Percentiles rank a stretch among this genome's conserved stretches.
phyloP scores from a whole-genome alignment of 257 asterid genomes.

The Verbena officinalis region DNA sequence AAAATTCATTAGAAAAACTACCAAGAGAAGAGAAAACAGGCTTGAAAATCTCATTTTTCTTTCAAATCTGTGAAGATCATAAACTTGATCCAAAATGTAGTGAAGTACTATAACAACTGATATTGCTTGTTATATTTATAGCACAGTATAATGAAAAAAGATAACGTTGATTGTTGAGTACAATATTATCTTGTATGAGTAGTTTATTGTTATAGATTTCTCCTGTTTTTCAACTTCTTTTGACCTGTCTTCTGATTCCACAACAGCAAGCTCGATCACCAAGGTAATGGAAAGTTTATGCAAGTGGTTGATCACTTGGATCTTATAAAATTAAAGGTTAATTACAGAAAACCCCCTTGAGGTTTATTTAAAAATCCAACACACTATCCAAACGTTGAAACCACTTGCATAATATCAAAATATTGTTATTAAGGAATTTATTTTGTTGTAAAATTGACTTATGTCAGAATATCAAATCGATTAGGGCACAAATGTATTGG shows the following conservation, averaged over 20 bases:
- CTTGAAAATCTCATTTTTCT: slow-evolving; percentile 29
- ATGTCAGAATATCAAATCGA: too few relatives aligned
- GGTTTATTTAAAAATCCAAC: too few relatives aligned
- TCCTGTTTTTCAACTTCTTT: slow-evolving; percentile 31
- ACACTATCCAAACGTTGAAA: too few relatives aligned
- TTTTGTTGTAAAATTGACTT: too few relatives aligned
- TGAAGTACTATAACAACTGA: background rate
- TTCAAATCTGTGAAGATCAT: background rate
- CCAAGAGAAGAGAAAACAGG: slow-evolving; percentile 13
- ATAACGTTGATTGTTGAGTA: slow-evolving; percentile 12
- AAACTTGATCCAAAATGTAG: background rate
- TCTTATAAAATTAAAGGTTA: too few relatives aligned
- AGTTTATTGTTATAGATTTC: slow-evolving; percentile 12
- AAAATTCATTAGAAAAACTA: slow-evolving; percentile 16
- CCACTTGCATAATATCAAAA: too few relatives aligned
- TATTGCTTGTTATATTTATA: slow-evolving; percentile 4
- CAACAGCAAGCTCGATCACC: slow-evolving; percentile 50
- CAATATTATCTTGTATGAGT: slow-evolving; percentile 19
- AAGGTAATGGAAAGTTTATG: slow-evolving; percentile 48
- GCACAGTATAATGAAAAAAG: background rate
- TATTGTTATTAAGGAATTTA: too few relatives aligned
- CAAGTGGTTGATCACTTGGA: too few relatives aligned
- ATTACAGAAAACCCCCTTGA: slow-evolving; percentile 6
- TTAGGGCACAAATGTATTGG: too few relatives aligned
- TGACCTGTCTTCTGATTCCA: slow-evolving; percentile 56